phyloP scores from a whole-genome alignment of 768 basidiomycete species.

The Boletus rubescentipes region DNA sequence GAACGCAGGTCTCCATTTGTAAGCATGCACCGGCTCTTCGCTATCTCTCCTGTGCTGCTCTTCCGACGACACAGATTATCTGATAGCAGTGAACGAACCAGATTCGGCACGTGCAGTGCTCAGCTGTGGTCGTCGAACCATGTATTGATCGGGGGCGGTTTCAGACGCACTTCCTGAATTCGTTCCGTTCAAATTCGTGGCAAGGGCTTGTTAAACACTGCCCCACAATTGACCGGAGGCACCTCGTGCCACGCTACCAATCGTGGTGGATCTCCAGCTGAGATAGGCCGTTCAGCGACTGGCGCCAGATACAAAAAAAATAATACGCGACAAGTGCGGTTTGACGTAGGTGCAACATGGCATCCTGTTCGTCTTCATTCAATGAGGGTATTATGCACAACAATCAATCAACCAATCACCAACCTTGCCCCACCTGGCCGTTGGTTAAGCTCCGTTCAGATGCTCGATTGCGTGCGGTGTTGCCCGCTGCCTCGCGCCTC shows the following conservation, averaged over 20 bases:
- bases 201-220: slow-evolving; percentile 24
- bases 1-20: not conserved
- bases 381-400: slow-evolving; percentile 10
- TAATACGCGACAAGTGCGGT: not conserved
- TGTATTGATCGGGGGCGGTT: slow-evolving; percentile 28
- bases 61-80: slow-evolving; percentile 14
- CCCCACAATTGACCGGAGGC: slow-evolving; percentile 13
- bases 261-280: slow-evolving; percentile 8
- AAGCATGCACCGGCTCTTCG: slow-evolving; percentile 5
- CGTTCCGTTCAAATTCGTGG: slow-evolving; percentile 18
- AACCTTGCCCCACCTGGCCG: slow-evolving; percentile 9
- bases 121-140: slow-evolving; percentile 29
- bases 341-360: slow-evolving; percentile 10
- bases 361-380: slow-evolving; percentile 11
- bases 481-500: slow-evolving; percentile 22
- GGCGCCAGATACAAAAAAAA: slow-evolving; percentile 1
- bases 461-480: slow-evolving; percentile 14
- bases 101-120: slow-evolving; percentile 16
- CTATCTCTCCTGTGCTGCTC: slow-evolving; percentile 7
- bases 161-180: slow-evolving; percentile 14
- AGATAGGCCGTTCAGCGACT: slow-evolving; percentile 19
- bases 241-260: slow-evolving; percentile 7
- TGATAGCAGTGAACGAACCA: slow-evolving; percentile 10
- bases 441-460: slow-evolving; percentile 28
- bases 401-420: slow-evolving; percentile 9